Evolutionary conservation across 2,329 filamentous ascomycete genomes (phyloP).

Genomic region (Eutypella sp.): DNA sequence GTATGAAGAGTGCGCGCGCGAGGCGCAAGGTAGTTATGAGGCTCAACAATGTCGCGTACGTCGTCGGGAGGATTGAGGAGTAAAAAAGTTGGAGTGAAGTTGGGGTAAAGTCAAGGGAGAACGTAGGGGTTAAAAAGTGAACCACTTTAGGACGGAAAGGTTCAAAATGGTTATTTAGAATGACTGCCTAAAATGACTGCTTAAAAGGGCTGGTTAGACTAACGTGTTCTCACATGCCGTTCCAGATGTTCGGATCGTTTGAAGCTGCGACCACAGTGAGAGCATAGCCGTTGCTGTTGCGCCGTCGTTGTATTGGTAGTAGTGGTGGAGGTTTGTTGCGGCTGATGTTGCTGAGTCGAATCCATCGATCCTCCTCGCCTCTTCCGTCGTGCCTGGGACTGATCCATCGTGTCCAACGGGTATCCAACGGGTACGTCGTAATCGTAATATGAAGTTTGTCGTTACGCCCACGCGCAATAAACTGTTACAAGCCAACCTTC

Average conservation of each 20-base stretch:
- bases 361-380: conserved; percentile 25
- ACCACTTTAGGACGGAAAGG: no score
- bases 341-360: conserved; percentile 1
- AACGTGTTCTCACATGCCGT: conserved; percentile 41
- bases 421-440: no score
- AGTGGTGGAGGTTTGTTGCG: background rate
- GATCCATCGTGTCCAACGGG: conserved; percentile 17
- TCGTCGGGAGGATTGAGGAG: no score
- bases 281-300: conserved; percentile 28
- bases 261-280: conserved; percentile 38
- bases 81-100: conserved; percentile 3
- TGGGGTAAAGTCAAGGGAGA: conserved; percentile 6
- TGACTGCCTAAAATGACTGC: no score
- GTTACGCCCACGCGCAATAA: background rate
- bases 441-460: no score
- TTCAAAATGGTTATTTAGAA: no score
- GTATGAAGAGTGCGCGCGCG: background rate
- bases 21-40: background rate
- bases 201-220: conserved; percentile 29
- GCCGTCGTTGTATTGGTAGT: background rate
- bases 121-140: conserved; percentile 2
- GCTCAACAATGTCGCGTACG: no score
- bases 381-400: conserved; percentile 23
- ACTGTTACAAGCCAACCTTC: background rate
- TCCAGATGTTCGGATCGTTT: conserved; percentile 42